A percentile compares a stretch with the other conserved stretches of the same genome.
Conservation (phyloP, 2,329 filamentous ascomycete species). For the Drechslerella coelobrocha region DNA sequence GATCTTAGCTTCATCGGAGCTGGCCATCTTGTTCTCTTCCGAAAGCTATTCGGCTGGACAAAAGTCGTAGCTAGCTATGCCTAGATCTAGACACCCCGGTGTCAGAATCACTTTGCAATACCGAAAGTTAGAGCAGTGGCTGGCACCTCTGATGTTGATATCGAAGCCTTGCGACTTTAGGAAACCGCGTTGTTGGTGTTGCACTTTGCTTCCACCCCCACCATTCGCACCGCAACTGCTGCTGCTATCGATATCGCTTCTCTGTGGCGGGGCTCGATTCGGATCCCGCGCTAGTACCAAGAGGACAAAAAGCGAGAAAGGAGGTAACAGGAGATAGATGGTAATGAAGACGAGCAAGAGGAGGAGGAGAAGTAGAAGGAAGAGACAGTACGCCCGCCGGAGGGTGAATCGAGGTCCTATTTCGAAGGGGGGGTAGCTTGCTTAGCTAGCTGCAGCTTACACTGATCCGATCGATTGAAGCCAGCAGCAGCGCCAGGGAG, state of each 20-base stretch:
- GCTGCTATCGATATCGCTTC: slow-evolving; percentile 3
- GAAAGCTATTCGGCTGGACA: no score
- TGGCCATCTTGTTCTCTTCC: no score
- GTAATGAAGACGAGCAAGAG: slow-evolving; percentile 13
- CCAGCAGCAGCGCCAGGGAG: no score
- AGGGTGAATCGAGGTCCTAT: slow-evolving; percentile 9
- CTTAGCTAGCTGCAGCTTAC: background rate
- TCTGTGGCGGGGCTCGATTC: background rate
- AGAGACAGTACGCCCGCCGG: background rate
- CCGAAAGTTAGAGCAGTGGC: no score
- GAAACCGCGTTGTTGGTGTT: slow-evolving; percentile 34
- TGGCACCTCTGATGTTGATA: no score
- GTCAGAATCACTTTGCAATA: no score
- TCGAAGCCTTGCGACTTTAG: background rate
- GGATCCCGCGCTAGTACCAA: slow-evolving; percentile 12
- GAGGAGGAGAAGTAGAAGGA: slow-evolving; percentile 19
- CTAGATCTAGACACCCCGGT: no score
- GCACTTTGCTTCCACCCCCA: slow-evolving; percentile 18
- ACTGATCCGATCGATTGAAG: background rate
- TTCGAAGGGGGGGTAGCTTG: background rate
- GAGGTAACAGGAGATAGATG: background rate
- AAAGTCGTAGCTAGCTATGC: no score
- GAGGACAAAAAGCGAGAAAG: slow-evolving; percentile 16
- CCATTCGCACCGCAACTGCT: background rate
- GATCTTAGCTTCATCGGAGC: slow-evolving; percentile 42